Conservation (phyloP, 1,284 basidiomycete genomes). For the Neotropicomus parvogracilis region DNA sequence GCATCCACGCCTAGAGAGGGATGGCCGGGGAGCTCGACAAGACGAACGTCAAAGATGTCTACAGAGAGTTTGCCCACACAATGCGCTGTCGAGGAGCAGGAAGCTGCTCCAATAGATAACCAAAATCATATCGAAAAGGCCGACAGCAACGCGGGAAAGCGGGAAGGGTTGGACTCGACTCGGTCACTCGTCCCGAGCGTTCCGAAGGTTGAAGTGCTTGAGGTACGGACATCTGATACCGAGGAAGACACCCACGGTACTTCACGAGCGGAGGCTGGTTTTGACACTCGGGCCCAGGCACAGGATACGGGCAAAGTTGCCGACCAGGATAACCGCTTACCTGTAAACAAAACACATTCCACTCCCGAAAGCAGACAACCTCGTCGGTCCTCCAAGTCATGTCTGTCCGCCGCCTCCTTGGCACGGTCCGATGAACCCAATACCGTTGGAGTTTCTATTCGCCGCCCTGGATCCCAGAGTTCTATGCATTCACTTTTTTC, state of each 20-base stretch:
- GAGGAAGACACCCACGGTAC: conserved; percentile 11
- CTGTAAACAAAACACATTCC: conserved; percentile 3
- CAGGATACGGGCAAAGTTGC: not conserved
- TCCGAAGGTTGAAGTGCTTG: conserved; percentile 10
- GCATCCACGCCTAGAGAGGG: conserved; percentile 21
- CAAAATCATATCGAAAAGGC: not conserved
- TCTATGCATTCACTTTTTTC: conserved; percentile 32
- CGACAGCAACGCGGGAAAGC: not conserved
- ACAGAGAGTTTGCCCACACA: not conserved
- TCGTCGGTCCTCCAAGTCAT: not conserved
- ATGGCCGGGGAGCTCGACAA: not conserved
- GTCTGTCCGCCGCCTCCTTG: not conserved
- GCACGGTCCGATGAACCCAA: not conserved
- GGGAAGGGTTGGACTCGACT: not conserved
- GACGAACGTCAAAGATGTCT: conserved; percentile 4
- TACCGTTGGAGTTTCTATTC: not conserved
- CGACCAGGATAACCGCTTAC: not conserved
- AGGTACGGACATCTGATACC: conserved; percentile 9
- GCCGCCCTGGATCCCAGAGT: conserved; percentile 4
- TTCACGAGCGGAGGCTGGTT: not conserved
- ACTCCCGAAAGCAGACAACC: not conserved
- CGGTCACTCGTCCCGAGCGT: conserved; percentile 1
- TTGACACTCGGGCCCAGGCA: not conserved
- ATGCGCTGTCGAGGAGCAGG: not conserved
- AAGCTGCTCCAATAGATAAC: not conserved